Evolutionary conservation across 1,284 basidiomycete species (phyloP).

Genomic region (Malassezia yamatoensis): DNA sequence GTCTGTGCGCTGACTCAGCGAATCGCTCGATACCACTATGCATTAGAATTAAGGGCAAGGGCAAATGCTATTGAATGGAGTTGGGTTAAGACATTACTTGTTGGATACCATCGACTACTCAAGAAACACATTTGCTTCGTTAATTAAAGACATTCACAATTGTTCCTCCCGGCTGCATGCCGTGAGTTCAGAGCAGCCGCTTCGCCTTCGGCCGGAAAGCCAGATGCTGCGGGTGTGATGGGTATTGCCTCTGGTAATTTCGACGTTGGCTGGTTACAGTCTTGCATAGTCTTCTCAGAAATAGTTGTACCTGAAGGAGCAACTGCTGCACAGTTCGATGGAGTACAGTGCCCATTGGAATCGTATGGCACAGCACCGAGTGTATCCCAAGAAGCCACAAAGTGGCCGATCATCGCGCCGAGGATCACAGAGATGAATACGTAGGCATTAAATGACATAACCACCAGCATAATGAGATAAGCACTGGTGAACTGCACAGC

Average conservation of each 20-base stretch:
- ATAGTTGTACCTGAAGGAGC: neutral
- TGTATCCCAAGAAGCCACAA: constrained; percentile 34
- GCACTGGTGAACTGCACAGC: constrained; percentile 35
- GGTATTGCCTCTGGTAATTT: neutral
- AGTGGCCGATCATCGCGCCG: constrained; percentile 36
- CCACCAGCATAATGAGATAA: constrained; percentile 41
- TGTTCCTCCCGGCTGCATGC: neutral
- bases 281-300: neutral
- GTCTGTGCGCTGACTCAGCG: neutral
- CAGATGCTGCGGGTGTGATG: neutral
- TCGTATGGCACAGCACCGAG: constrained; percentile 16
- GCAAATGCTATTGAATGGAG: neutral
- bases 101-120: no score
- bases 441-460: constrained; percentile 44
- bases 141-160: neutral
- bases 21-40: neutral
- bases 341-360: neutral
- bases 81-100: neutral
- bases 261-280: neutral
- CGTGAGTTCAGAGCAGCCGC: neutral
- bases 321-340: neutral
- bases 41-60: neutral
- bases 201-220: neutral
- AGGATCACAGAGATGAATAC: constrained; percentile 36
- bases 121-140: no score